Conservation (phyloP, 495 filamentous ascomycete genomes). For the Tuber magnatum region DNA sequence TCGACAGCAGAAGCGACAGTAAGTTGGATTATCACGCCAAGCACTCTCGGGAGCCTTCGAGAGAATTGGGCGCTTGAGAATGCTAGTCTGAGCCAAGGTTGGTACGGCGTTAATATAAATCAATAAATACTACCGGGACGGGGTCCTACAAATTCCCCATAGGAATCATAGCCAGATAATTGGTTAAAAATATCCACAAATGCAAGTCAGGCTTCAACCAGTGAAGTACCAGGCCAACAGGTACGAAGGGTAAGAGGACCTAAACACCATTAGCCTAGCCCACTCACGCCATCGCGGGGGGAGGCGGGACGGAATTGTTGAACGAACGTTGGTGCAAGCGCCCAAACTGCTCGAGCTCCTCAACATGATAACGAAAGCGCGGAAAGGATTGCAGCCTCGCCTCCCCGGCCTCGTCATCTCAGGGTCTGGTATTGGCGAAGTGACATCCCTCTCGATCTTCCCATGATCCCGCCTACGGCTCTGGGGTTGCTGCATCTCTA, state of each 20-base stretch:
- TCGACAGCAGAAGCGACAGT: slow-evolving; percentile 72
- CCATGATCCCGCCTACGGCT: not conserved
- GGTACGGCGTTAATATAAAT: slow-evolving; percentile 50
- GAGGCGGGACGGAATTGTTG: not conserved
- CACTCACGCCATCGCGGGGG: not conserved
- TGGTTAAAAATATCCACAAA: slow-evolving; percentile 60
- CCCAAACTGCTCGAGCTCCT: slow-evolving; percentile 14
- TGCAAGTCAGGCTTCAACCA: slow-evolving; percentile 57
- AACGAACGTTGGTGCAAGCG: slow-evolving; percentile 15
- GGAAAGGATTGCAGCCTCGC: slow-evolving; percentile 11
- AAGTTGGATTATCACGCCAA: slow-evolving; percentile 70
- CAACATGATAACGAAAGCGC: slow-evolving; percentile 9
- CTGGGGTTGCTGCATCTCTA: not conserved
- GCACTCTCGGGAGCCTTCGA: slow-evolving; percentile 49
- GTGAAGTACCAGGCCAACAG: slow-evolving; percentile 58
- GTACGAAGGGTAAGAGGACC: slow-evolving; percentile 69
- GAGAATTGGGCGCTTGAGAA: not conserved
- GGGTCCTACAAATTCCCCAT: slow-evolving; percentile 83
- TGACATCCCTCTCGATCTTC: not conserved
- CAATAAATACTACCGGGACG: slow-evolving; percentile 67
- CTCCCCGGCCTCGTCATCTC: slow-evolving; percentile 4
- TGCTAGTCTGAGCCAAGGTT: not conserved
- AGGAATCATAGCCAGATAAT: slow-evolving; percentile 78
- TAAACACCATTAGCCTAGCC: slow-evolving; percentile 36
- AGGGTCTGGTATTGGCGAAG: not conserved